Conservation (phyloP, 768 basidiomycete genomes). For the Mycena venus region DNA sequence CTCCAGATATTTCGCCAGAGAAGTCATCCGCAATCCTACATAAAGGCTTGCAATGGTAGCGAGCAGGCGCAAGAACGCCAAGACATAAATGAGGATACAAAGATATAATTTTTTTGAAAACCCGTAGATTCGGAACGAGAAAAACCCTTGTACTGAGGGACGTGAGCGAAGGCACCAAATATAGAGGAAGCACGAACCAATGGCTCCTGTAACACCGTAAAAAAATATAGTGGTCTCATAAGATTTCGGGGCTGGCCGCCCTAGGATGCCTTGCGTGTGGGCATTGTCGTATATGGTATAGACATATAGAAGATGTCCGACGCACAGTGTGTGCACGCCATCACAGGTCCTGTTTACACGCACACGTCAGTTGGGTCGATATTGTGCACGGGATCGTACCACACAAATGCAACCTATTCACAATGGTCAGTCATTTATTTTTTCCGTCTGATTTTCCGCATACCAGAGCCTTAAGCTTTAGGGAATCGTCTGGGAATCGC, state of each 20-base stretch:
- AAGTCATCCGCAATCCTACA: neutral
- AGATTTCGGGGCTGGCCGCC: neutral
- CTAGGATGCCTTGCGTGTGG: neutral
- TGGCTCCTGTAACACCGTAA: neutral
- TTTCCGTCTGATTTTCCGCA: neutral
- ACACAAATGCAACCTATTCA: neutral
- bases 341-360: no score
- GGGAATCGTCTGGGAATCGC: neutral
- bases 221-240: neutral
- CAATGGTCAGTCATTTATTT: neutral
- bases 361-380: no score
- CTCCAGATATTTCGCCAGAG: neutral
- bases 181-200: neutral
- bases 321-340: no score
- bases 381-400: neutral
- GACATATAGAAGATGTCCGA: no score
- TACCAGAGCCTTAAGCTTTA: neutral
- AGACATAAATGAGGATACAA: neutral
- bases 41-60: neutral
- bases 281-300: neutral
- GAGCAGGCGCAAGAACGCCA: neutral
- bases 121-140: neutral
- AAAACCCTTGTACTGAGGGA: neutral
- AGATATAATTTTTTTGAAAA: neutral
- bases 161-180: neutral